Conservation (phyloP, 768 basidiomycete genomes). For the Termitomyces sp. region DNA sequence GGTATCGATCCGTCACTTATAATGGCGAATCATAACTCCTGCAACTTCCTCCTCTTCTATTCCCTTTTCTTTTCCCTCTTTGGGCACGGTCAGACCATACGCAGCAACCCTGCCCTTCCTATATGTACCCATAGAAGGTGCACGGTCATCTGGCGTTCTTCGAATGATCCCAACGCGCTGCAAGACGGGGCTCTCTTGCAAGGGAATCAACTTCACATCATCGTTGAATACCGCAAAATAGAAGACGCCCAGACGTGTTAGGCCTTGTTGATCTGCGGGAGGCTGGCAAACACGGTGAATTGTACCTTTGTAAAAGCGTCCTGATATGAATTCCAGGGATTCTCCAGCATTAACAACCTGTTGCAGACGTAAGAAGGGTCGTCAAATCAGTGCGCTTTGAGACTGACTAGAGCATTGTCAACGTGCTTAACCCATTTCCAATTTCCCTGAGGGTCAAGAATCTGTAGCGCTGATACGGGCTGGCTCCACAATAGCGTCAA, state of each 20-base stretch:
- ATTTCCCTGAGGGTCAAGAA: slow-evolving; percentile 30
- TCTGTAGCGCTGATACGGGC: slow-evolving; percentile 41
- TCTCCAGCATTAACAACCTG: slow-evolving; percentile 44
- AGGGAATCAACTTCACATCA: slow-evolving; percentile 33
- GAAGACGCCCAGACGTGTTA: slow-evolving; percentile 40
- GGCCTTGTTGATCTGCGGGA: slow-evolving; percentile 36
- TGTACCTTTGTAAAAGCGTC: slow-evolving; percentile 41
- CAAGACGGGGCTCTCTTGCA: slow-evolving; percentile 35
- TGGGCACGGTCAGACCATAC: slow-evolving; percentile 33
- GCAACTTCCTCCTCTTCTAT: slow-evolving; percentile 41
- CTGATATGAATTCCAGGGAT: slow-evolving; percentile 40
- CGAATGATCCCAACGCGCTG: slow-evolving; percentile 28
- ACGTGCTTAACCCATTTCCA: slow-evolving; percentile 47
- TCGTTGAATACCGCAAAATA: slow-evolving; percentile 43
- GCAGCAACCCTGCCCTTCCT: slow-evolving; percentile 31
- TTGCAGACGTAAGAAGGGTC: background rate
- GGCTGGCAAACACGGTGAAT: slow-evolving; percentile 47
- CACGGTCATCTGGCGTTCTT: slow-evolving; percentile 26
- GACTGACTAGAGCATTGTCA: slow-evolving; percentile 36
- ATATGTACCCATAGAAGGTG: slow-evolving; percentile 37
- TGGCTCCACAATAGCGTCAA: slow-evolving; percentile 44
- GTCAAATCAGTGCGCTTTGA: background rate
- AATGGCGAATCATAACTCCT: slow-evolving; percentile 41
- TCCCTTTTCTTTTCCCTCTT: slow-evolving; percentile 25
- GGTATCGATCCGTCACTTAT: slow-evolving; percentile 24